Conservation (phyloP, 1,284 basidiomycete genomes). For the Rhodotorula sp. region DNA sequence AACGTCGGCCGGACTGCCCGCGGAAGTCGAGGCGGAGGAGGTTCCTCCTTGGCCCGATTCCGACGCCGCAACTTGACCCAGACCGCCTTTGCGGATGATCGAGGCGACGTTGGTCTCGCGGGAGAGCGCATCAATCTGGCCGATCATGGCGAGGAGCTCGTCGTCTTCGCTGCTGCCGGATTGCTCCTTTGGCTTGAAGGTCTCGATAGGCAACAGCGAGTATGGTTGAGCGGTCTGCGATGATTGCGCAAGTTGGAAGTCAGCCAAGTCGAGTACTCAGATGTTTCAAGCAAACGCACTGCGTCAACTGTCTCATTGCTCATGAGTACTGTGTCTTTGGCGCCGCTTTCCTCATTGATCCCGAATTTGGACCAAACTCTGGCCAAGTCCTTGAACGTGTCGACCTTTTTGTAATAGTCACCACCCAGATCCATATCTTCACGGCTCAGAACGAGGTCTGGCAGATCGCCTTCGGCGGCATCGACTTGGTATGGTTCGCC, state of each 20-base stretch:
- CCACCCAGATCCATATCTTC: constrained; percentile 27
- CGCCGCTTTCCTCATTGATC: neutral
- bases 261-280: no score
- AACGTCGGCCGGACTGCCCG: neutral
- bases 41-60: neutral
- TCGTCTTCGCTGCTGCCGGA: neutral
- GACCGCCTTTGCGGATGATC: no score
- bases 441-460: constrained; percentile 21
- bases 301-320: neutral
- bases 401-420: constrained; percentile 28
- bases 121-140: no score
- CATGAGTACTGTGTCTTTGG: no score
- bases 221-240: neutral
- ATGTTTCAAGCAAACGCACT: no score
- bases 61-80: no score
- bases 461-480: constrained; percentile 16
- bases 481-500: constrained; percentile 2
- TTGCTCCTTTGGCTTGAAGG: neutral
- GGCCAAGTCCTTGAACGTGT: constrained; percentile 31
- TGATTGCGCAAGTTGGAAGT: no score
- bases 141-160: neutral
- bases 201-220: neutral
- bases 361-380: constrained; percentile 17
- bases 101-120: no score
- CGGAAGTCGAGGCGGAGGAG: neutral